Percentiles rank a stretch among this genome's conserved stretches.
Conservation (phyloP, 1,284 basidiomycete species). For the Cutaneotrichosporon dermatis region DNA sequence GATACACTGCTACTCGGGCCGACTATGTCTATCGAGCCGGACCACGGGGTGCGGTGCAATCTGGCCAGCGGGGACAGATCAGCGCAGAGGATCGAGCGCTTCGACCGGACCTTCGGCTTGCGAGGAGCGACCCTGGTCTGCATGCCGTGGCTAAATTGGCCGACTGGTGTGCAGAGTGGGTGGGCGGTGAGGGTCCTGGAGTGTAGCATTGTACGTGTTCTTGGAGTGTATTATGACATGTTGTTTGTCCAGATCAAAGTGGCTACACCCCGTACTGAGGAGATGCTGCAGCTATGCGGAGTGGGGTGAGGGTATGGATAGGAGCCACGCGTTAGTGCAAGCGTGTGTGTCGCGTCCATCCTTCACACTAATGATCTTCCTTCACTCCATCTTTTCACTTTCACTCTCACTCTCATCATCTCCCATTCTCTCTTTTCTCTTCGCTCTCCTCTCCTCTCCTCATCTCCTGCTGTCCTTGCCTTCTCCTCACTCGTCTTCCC, state of each 20-base stretch:
- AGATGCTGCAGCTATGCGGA: too few relatives aligned
- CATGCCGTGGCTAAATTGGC: slow-evolving; percentile 33
- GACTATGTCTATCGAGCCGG: slow-evolving; percentile 29
- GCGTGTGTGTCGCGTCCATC: too few relatives aligned
- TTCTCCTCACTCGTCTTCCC: not conserved
- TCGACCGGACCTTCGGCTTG: slow-evolving; percentile 39
- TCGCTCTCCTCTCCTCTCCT: not conserved
- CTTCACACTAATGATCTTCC: too few relatives aligned
- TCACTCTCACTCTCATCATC: too few relatives aligned
- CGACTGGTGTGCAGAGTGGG: slow-evolving; percentile 39
- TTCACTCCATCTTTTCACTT: too few relatives aligned
- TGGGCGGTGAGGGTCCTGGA: slow-evolving; percentile 30
- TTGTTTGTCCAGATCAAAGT: not conserved
- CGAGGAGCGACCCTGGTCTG: slow-evolving; percentile 35
- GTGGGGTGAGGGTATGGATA: too few relatives aligned
- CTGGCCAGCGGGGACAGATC: slow-evolving; percentile 2
- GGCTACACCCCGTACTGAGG: too few relatives aligned
- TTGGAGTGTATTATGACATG: not conserved
- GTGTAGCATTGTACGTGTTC: not conserved
- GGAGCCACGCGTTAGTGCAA: too few relatives aligned
- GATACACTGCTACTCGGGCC: slow-evolving; percentile 16
- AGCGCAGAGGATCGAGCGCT: slow-evolving; percentile 14
- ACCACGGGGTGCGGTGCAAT: not conserved
- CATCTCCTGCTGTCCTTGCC: not conserved
- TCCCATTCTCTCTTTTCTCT: not conserved